Evolutionary conservation across 2,329 filamentous ascomycete genomes (phyloP).

Genomic region (Colletotrichum coccodes): DNA sequence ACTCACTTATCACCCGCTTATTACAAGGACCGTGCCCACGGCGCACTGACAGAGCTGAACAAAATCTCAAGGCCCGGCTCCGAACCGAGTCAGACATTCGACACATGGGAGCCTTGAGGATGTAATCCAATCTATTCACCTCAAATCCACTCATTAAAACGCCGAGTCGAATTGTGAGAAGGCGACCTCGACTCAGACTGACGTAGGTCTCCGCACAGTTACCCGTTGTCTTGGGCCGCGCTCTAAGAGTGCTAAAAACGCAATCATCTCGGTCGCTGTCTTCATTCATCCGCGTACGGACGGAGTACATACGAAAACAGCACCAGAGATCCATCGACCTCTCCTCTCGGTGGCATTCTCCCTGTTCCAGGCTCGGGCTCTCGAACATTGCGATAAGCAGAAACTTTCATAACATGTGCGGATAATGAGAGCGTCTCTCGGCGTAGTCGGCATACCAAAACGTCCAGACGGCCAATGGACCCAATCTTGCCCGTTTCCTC

Average conservation of each 20-base stretch:
- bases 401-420: background rate
- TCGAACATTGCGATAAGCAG: background rate
- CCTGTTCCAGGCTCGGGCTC: background rate
- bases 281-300: background rate
- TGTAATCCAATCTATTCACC: slow-evolving; percentile 1
- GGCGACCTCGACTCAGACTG: slow-evolving; percentile 19
- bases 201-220: slow-evolving; percentile 24
- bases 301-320: background rate
- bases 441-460: background rate
- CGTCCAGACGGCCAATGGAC: background rate
- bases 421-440: background rate
- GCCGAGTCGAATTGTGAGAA: slow-evolving; percentile 2
- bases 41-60: slow-evolving; percentile 7
- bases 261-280: background rate
- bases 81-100: background rate
- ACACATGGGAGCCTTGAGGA: background rate
- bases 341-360: background rate
- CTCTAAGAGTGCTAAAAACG: slow-evolving; percentile 5
- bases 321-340: background rate
- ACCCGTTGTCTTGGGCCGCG: slow-evolving; percentile 25
- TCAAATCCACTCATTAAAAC: background rate
- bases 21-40: slow-evolving; percentile 6
- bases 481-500: slow-evolving; percentile 15
- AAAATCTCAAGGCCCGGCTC: background rate
- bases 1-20: slow-evolving; percentile 4